Base-by-base conservation (phyloP, 2,329 filamentous ascomycete species). In the Venturia oleaginea region DNA sequence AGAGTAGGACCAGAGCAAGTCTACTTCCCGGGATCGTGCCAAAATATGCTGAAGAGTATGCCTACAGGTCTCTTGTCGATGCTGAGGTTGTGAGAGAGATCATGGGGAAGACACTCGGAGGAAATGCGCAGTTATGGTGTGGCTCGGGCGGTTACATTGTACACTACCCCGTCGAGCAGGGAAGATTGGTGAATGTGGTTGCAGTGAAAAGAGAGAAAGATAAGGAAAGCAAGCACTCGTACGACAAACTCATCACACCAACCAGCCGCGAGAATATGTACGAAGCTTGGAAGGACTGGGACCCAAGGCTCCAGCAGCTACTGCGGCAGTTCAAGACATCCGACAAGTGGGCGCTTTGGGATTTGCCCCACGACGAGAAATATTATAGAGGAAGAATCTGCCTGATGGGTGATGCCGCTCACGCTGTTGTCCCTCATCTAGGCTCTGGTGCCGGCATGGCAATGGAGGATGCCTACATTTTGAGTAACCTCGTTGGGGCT, bases 331-430 rank as follows among this genome's bases (percentile, higher is more conserved):
- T 64, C 55, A 42, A 46, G 11, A 42, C 62, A 4, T 27, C 51
- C 3, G 62, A 64, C 40, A 59, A 38, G 15, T 76, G 74, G 74
- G 72, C 73, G 0, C 70, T 76, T 42, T 73, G 75, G 60, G 72
- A 75, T 30, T 69, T 73, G 60, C 71, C 71, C 0, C 69, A 69
- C 60, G 68, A 73, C 13, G 70, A 71, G 0, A 73, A 70, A 0
- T 77, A 72, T 51, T 32, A 4, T 37, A 19, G 40, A 27, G 72
- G 70, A 0, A 67, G 68, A 2, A 66, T 75, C 1, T 72, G 69
- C 0, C 70, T 77, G 7, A 67, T 76, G 1, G 76, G 76, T 0
- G 76, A 77, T 51, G 75, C 76, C 0, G 75, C 76, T 0, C 76
- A 77, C 68, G 75, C 75, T 0, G 71, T 72, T 0, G 72, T 74